A percentile compares a stretch with the other conserved stretches of the same genome.
phyloP scores from a whole-genome alignment of 129 eudicot species.

The Cynara cardunculus region DNA sequence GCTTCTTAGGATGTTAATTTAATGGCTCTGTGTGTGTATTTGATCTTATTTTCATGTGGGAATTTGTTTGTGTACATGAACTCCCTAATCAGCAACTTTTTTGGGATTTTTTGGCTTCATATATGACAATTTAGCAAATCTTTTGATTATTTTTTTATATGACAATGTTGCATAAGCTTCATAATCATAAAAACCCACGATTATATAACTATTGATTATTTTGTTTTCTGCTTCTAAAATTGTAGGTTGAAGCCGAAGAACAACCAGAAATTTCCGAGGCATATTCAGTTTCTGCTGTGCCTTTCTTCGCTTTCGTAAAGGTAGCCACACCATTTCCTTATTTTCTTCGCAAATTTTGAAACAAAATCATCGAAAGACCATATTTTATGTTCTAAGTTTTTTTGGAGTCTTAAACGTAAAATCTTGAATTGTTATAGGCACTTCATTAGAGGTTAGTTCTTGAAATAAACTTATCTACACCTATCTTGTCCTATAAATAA shows the following conservation, averaged over 20 bases:
- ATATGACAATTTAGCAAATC: background rate
- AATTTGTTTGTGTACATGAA: no score
- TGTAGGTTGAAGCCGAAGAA: slow-evolving; percentile 96
- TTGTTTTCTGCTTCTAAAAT: background rate
- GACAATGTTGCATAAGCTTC: background rate
- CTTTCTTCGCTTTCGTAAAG: slow-evolving; percentile 82
- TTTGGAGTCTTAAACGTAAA: background rate
- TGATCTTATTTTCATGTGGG: background rate
- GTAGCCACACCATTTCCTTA: slow-evolving; percentile 23
- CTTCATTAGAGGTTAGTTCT: background rate
- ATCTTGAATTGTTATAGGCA: background rate
- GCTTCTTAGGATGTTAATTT: background rate
- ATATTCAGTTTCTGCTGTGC: slow-evolving; percentile 93
- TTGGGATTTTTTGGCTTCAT: slow-evolving; percentile 3
- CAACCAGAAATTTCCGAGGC: slow-evolving; percentile 98
- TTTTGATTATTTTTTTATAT: background rate
- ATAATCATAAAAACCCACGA: background rate
- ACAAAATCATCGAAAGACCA: background rate
- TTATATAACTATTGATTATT: background rate
- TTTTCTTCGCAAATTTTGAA: background rate
- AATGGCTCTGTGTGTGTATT: background rate
- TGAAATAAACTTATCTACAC: background rate
- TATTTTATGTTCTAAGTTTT: background rate
- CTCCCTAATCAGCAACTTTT: background rate
- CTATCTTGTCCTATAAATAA: background rate